A percentile compares a stretch with the other conserved stretches of the same genome.
These are phyloP conservation scores for Wickerhamomyces canadensis DNA, from an alignment of 805 yeast species.

Conservation along the genomic window DNA sequence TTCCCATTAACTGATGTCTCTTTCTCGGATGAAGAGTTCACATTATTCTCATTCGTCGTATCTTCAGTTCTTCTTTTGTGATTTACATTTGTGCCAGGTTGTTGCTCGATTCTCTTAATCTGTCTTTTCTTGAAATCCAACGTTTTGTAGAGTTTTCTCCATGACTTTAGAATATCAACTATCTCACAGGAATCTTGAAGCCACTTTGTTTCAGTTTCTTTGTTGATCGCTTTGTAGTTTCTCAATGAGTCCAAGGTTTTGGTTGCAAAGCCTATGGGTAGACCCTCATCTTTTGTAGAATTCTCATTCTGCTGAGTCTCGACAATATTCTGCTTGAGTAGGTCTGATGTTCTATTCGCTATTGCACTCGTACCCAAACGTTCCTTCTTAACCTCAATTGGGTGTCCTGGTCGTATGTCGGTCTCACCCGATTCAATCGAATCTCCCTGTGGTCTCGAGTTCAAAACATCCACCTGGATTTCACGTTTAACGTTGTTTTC, in stretches of 20 bases:
- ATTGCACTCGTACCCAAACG: too few relatives aligned
- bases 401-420: too few relatives aligned
- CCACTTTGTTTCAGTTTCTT: conserved; percentile 15
- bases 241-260: conserved; percentile 3
- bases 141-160: conserved; percentile 23
- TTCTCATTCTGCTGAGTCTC: too few relatives aligned
- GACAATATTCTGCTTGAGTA: too few relatives aligned
- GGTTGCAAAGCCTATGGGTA: too few relatives aligned
- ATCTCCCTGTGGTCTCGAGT: too few relatives aligned
- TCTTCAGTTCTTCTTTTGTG: background rate
- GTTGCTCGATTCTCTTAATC: conserved; percentile 9
- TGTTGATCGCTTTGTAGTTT: conserved; percentile 9
- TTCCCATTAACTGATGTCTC: conserved; percentile 3
- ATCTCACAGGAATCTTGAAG: conserved; percentile 9
- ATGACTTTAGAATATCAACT: conserved; percentile 12
- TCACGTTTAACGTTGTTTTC: too few relatives aligned
- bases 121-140: conserved; percentile 22
- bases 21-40: background rate
- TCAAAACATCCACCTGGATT: too few relatives aligned
- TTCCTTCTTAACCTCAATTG: too few relatives aligned
- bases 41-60: background rate
- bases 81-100: background rate
- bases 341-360: too few relatives aligned
- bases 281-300: too few relatives aligned
- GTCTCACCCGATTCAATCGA: too few relatives aligned